phyloP scores from a whole-genome alignment of 1,139 yeast genomes.

The Arxiozyma slooffiae region DNA sequence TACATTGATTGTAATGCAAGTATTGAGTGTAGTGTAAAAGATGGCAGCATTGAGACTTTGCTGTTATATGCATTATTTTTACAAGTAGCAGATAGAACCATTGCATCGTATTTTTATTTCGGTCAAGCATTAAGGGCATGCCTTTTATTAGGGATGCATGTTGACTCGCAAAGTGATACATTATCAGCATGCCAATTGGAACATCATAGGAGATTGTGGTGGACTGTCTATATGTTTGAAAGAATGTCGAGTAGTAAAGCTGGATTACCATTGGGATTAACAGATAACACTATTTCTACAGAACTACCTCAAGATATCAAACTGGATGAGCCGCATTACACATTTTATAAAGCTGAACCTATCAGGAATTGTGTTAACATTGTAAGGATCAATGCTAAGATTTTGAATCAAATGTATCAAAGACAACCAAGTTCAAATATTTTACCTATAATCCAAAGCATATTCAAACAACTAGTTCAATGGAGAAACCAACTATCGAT shows the following conservation, averaged over 20 bases:
- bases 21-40: conserved; percentile 63
- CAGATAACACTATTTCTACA: conserved; percentile 70
- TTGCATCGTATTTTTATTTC: conserved; percentile 71
- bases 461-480: conserved; percentile 56
- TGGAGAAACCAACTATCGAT: conserved; percentile 65
- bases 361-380: conserved; percentile 72
- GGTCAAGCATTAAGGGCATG: conserved; percentile 73
- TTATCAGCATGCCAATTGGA: conserved; percentile 60
- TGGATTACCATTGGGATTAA: conserved; percentile 68
- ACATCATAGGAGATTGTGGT: conserved; percentile 76
- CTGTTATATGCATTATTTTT: conserved; percentile 68
- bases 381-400: conserved; percentile 70
- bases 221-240: conserved; percentile 88
- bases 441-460: conserved; percentile 60
- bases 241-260: conserved; percentile 79
- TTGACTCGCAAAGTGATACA: conserved; percentile 62
- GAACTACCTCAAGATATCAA: conserved; percentile 67
- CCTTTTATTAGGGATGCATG: conserved; percentile 71
- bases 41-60: conserved; percentile 76
- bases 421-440: conserved; percentile 68
- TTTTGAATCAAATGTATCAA: conserved; percentile 62
- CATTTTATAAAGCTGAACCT: conserved; percentile 73
- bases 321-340: conserved; percentile 55
- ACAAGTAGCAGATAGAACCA: conserved; percentile 79
- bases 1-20: conserved; percentile 74